Conservation (phyloP, 176 grass and related monocot species). For the Oryza glaberrima region DNA sequence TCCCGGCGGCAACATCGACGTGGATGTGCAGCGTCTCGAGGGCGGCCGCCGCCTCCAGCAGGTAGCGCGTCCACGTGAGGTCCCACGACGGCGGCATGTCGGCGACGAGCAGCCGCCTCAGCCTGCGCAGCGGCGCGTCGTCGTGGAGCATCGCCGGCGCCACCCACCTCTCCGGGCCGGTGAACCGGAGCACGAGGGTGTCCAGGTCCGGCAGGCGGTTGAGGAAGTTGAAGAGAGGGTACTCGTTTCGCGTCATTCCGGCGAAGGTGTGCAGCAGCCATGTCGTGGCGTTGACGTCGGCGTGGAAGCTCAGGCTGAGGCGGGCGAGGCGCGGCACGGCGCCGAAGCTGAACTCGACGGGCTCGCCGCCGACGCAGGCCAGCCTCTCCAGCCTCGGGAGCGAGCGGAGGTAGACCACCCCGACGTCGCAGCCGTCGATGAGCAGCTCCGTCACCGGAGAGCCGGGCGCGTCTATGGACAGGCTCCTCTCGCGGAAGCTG, state of each 20-base stretch:
- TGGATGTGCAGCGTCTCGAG: conserved; percentile 5
- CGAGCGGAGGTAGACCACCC: background rate
- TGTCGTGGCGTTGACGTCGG: background rate
- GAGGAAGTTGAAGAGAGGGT: background rate
- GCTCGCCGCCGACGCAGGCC: background rate
- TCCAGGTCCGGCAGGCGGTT: background rate
- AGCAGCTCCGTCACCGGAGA: conserved; percentile 4
- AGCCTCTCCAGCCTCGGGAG: conserved; percentile 20
- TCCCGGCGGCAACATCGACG: background rate
- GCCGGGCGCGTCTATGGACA: background rate
- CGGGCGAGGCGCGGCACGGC: background rate
- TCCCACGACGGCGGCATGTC: conserved; percentile 3
- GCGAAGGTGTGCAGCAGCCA: background rate
- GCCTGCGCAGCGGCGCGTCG: background rate
- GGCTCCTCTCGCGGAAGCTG: background rate
- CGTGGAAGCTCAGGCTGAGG: background rate
- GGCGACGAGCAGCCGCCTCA: background rate
- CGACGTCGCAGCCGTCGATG: background rate
- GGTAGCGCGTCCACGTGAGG: background rate
- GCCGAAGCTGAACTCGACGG: background rate
- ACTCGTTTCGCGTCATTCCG: background rate
- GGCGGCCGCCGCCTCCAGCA: background rate
- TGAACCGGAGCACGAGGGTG: conserved; percentile 4
- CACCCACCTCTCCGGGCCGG: background rate
- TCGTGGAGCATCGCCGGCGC: background rate